Evolutionary conservation across 352 stramenopile genomes (phyloP).

Genomic region (Phytopythium delawarense): DNA sequence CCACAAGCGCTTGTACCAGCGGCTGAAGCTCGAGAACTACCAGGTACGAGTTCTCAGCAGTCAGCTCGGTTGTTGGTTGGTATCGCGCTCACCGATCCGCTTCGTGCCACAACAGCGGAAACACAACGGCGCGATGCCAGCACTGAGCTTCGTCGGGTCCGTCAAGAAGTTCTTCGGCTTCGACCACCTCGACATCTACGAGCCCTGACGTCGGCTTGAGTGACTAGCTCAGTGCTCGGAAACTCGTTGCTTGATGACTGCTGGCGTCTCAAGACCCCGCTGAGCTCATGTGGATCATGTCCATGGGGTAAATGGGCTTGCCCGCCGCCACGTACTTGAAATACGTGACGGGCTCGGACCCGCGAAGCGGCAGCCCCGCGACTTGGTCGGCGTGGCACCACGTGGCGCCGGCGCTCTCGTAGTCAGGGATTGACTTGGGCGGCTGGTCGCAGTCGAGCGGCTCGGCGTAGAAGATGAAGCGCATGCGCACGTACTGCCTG

Average conservation of each 20-base stretch:
- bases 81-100: not conserved
- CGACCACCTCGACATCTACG: conserved; percentile 53
- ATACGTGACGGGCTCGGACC: conserved; percentile 67
- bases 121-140: conserved; percentile 57
- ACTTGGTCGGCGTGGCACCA: conserved; percentile 79
- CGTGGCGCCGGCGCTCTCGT: conserved; percentile 77
- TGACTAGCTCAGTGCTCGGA: not conserved
- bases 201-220: conserved; percentile 28
- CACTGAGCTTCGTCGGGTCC: conserved; percentile 43
- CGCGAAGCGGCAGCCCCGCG: conserved; percentile 53
- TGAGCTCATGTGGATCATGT: conserved; percentile 65
- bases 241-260: conserved; percentile 7
- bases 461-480: conserved; percentile 82
- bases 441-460: conserved; percentile 71
- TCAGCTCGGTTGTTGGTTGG: not conserved
- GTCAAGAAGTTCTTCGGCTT: conserved; percentile 73
- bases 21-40: conserved; percentile 70
- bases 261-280: conserved; percentile 19
- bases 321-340: conserved; percentile 68
- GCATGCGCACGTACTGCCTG: conserved; percentile 80
- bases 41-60: conserved; percentile 17
- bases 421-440: conserved; percentile 86
- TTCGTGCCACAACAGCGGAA: conserved; percentile 37
- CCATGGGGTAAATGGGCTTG: conserved; percentile 72
- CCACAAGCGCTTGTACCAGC: conserved; percentile 67